Percentiles rank a stretch among this genome's conserved stretches.
Conservation (phyloP, 345 rosid genomes). For the Schrenkiella parvula region DNA sequence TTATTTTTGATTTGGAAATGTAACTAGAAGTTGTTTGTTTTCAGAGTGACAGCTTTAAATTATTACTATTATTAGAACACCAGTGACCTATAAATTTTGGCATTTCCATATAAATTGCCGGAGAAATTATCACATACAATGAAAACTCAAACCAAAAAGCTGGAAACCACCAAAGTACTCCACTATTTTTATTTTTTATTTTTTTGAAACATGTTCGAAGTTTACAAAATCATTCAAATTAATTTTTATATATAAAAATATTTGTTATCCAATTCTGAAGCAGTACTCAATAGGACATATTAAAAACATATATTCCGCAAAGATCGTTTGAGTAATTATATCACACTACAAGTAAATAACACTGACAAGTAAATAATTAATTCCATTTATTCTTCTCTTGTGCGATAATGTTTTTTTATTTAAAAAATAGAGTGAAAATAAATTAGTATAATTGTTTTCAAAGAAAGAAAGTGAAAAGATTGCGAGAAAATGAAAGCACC, state of each 20-base stretch:
- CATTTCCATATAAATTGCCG: neutral
- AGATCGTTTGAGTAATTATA: neutral
- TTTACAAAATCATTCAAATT: neutral
- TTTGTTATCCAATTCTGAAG: neutral
- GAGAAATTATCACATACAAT: slow-evolving; percentile 4
- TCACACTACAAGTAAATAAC: neutral
- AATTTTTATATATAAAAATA: neutral
- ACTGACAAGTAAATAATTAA: neutral
- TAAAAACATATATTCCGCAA: neutral
- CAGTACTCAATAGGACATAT: neutral
- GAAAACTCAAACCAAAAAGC: slow-evolving; percentile 16
- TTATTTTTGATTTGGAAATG: neutral
- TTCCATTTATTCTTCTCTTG: neutral
- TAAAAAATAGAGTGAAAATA: neutral
- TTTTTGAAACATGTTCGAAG: neutral
- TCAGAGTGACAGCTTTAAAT: slow-evolving; percentile 16
- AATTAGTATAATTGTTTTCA: neutral
- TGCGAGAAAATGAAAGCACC: slow-evolving; percentile 28
- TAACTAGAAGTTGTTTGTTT: neutral
- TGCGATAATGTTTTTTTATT: neutral
- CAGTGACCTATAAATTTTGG: slow-evolving; percentile 12
- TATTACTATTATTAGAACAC: neutral
- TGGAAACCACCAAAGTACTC: slow-evolving; percentile 18
- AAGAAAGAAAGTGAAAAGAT: slow-evolving; percentile 4
- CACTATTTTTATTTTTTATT: neutral